Base-by-base conservation (phyloP, 768 basidiomycete species). In the Hypholoma sublateritium region DNA sequence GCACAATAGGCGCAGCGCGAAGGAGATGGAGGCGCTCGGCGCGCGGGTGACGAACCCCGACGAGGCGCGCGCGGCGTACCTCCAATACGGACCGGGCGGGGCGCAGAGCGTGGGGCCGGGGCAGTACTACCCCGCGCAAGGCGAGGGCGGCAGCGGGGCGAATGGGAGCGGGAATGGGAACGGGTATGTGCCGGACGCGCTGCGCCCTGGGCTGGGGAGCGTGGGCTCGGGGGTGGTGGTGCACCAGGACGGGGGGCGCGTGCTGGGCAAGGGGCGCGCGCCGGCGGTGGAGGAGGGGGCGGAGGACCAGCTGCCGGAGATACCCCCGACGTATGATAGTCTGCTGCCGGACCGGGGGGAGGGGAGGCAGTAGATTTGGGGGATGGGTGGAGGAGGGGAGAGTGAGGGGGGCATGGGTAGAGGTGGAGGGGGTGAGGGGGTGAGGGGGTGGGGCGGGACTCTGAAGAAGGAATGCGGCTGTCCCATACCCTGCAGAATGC, bases 301-400 rank as follows among this genome's bases (percentile, higher is more conserved):
- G n/a, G 51, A 49, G 37, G 56, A 60, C 56, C 60, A 59, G 60
- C 35, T 50, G 55, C 47, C 48, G 43, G 64, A 69, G 65, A 71
- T 70, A 36, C 70, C 70, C 50, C 70, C 67, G 32, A 68, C 66
- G 0, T 71, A 71, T 67, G 68, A 69, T 62, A 71, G 70, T 60
- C 58, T 70, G 46, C 50, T 57, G 36, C 37, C 46, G 16, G 55
- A 32, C 12, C 35, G 41, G 28, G 6, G 6, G 28, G 28, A 32
- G 16, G 47, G 16, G 12, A 9, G 37, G 54, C 34, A 22, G 44
- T 37, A 41, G 24, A 22, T 19, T 11, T 24, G 6, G 22, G 13
- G 11, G 9, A 12, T 2, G 19, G 4, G 16, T n/a, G 2, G 21
- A 19, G 9, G 50, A 8, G 25, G 41, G 24, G 24, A 14, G 14